Conservation (phyloP, 805 yeast species). For the Starmerella geochares region DNA sequence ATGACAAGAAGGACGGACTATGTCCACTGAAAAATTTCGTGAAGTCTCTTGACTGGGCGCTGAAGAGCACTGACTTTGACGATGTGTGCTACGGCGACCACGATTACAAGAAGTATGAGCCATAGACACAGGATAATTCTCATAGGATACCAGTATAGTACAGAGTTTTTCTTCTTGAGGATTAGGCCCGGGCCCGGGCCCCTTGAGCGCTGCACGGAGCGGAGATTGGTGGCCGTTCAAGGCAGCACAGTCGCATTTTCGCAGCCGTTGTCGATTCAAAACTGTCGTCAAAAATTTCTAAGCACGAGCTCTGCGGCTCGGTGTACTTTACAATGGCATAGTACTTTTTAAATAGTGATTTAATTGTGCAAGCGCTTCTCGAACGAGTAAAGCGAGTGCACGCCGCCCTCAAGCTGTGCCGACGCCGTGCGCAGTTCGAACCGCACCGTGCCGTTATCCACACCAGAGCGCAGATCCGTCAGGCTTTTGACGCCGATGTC, state of each 20-base stretch:
- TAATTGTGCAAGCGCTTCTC: slow-evolving; percentile 94
- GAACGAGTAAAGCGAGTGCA: slow-evolving; percentile 88
- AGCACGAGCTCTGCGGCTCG: too few relatives aligned
- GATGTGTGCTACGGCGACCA: slow-evolving; percentile 27
- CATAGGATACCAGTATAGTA: too few relatives aligned
- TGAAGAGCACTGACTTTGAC: slow-evolving; percentile 27
- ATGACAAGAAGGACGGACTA: slow-evolving; percentile 27
- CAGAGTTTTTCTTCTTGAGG: too few relatives aligned
- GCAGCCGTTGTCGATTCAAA: too few relatives aligned
- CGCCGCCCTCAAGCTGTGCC: slow-evolving; percentile 98
- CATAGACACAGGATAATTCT: too few relatives aligned
- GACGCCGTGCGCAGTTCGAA: slow-evolving; percentile 97
- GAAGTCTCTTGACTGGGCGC: slow-evolving; percentile 27
- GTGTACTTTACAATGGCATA: background rate
- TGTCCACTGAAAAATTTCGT: slow-evolving; percentile 30
- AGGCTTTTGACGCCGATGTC: slow-evolving; percentile 82
- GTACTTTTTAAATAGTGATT: slow-evolving; percentile 12
- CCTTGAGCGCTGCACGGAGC: too few relatives aligned
- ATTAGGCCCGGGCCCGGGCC: too few relatives aligned
- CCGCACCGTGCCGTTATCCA: slow-evolving; percentile 62
- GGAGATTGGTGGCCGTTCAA: too few relatives aligned
- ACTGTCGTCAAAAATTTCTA: too few relatives aligned
- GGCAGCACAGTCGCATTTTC: too few relatives aligned
- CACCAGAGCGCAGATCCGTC: slow-evolving; percentile 50
- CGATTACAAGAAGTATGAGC: slow-evolving; percentile 12